Evolutionary conservation across 75 land plant species (phyloP), one percentile per base, ranked within the genome.

Genomic region (Azolla pinnata): DNA sequence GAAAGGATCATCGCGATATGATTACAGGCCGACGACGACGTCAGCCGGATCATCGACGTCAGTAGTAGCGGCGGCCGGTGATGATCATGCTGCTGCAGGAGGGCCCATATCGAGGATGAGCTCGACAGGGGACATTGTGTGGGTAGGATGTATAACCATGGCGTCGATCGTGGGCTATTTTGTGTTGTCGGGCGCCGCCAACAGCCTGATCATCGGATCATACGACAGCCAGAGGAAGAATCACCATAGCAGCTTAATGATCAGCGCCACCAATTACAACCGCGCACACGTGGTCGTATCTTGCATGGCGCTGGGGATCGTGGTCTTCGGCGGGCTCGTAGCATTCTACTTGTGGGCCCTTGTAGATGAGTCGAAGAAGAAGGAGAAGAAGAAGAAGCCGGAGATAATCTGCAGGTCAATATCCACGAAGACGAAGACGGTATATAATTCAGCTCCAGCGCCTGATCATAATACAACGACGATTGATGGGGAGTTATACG

Each of bases 201-300:
- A 52, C 29, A 2, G 24, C 2, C 24, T 19, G 1, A 27, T 52
- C 1, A 29, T 52, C 12, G 28, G 29, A 27, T 14, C 26, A 2
- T 52, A 52, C 54, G n/a, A n/a, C n/a, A n/a, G n/a, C n/a, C n/a
- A n/a, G n/a, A n/a, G n/a, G n/a, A n/a, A n/a, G n/a, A n/a, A n/a
- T n/a, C n/a, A n/a, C n/a, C n/a, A n/a, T n/a, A n/a, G n/a, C n/a
- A 35, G 40, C 40, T 7, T 18, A 4, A 2, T 10, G 8, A 2
- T 31, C 33, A 57, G 33, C 19, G 31, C 33, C 21, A 33, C 59
- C 7, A 57, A 57, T n/a, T 57, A 31, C 21, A 57, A 35, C 23
- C 59, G 59, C 16, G 59, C 59, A 3, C 59, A 57, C 23, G 18
- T 57, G 2, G 59, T 57, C 2, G 35, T 32, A 3, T 4, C 34